Evolutionary conservation across 2,329 filamentous ascomycete species (phyloP), one percentile per base, ranked within the genome.

Genomic region (Sporothrix curviconia): DNA sequence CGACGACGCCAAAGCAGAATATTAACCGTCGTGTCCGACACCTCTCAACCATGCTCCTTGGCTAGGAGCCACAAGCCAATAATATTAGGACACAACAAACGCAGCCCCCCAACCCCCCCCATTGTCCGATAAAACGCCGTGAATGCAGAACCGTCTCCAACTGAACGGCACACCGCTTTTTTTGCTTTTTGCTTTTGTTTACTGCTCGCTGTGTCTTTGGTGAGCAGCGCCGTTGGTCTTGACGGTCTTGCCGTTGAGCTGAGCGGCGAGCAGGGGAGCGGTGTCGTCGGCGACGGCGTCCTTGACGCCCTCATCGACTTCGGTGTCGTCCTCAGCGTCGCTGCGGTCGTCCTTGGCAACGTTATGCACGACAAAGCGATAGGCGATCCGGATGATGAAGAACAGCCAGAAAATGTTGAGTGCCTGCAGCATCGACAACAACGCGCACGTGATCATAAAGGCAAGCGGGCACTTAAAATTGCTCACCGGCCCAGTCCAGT

Each of bases 321-420:
- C 82, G 7, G 83, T 81, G 32, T 85, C 83, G 47, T 87, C 85
- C 64, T 87, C 83, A 19, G 71, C 76, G 50, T 89, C 86, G 60
- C 86, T 90, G 61, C 88, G 79, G 61, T 90, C 88, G 66, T 92
- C 89, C 52, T 84, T 80, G 34, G 79, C 79, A 19, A 78, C 76
- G 54, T 81, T 79, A 65, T 79, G 80, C 42, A 81, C 76, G 17
- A 87, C 74, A 64, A 89, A 87, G 59, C 87, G 79, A 65, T 85
- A 89, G 47, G 86, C 85, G 62, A 92, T 90, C 62, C 87, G 79
- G 59, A 87, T 69, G 65, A 92, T 90, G 71, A 86, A 83, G 71
- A 85, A 89, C 59, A 91, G 80, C 89, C 89, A 92, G 73, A 92
- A 90, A 9, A 92, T 70, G 69, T 92, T 92, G 55, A 92, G 78